Evolutionary conservation across 169 alveolate species (phyloP), one percentile per base, ranked within the genome.

Genomic region (Plasmodium vivax): DNA sequence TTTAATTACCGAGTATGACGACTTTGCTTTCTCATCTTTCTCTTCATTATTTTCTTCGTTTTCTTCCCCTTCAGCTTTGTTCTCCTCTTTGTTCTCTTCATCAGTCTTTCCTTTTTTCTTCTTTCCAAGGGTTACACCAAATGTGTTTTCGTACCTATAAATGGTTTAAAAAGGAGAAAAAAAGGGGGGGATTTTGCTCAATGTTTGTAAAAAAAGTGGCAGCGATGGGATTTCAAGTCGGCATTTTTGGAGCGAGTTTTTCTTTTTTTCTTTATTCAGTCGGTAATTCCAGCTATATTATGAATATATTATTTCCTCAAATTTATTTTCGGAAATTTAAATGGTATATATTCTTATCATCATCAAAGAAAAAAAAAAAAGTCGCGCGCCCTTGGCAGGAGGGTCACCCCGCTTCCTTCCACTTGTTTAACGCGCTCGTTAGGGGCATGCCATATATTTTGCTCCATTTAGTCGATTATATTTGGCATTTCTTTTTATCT

Each of bases 41-140:
- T 41, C 87, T 79, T 95, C 82, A 73, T 80, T 85, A 92, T 95
- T 94, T 93, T 94, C 96, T 88, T 93, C 95, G 82, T 96, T 96
- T 36, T 36, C 41, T 36, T 36, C 4, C 6, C 4, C 4, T 2
- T 36, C 97, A 36, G 87, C 47, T 80, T 75, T 73, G 43, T 84
- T 38, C 72, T 94, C 84, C 77, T 88, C 95, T 92, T 96, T 94
- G 83, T 84, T 87, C 27, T 80, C 93, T 87, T 95, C 95, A 77
- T 92, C 93, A 3, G 82, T 30, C 45, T 83, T 95, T 58, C 82
- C 62, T 43, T 95, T 96, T 51, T 93, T 96, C 19, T 74, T 95
- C 47, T 91, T 84, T 32, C 95, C 97, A 16, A 82, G 74, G 47
- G 96, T 84, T n/a, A 68, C 75, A 47, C 96, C 88, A 58, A 87